Base-by-base conservation (phyloP, 345 rosid species). In the Heritiera littoralis region DNA sequence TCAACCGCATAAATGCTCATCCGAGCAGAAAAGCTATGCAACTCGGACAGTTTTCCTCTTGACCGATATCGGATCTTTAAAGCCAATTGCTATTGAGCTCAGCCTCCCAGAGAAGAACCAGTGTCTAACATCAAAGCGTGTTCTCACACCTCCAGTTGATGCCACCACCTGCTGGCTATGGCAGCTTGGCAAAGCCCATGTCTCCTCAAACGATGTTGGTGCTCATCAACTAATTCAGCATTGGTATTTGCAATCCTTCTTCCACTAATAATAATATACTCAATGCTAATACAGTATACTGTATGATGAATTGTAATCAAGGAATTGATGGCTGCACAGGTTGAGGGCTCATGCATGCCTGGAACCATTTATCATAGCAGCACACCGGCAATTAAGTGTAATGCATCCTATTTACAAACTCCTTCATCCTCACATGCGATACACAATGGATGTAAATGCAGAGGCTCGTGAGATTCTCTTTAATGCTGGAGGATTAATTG, bases 361-460 rank as follows among this genome's bases (percentile, higher is more conserved):
- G 80, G 99, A 96, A 75, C 99, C 98, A 56, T 96, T 96, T 81
- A 92, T 96, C 79, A 83, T 96, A 43, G 92, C 98, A 38, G 98
- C 98, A 5, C 97, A 93, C 73, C 84, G 98, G 81, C 98, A 92
- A 32, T 28, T 96, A 71, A 96, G 99, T 72, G 93, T 92, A 32
- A 87, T 96, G 94, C 99, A 96, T 82, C 99, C 99, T 0, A 88
- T 96, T 20, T 93, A 60, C 82, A 96, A 92, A 86, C 92, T 96
- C 45, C 78, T 96, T 81, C 97, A 94, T 80, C 98, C 99, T 10
- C 98, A 94, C 86, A 94, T 93, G 98, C 90, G 98, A 8, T 96
- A 96, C 74, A 96, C 95, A 2, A 78, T 93, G 48, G 97, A 96
- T 86, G 90, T 94, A 89, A 96, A 96, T 63, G 95, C 90, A 15